Conservation (phyloP, 768 basidiomycete species). For the Auricularia sp. region DNA sequence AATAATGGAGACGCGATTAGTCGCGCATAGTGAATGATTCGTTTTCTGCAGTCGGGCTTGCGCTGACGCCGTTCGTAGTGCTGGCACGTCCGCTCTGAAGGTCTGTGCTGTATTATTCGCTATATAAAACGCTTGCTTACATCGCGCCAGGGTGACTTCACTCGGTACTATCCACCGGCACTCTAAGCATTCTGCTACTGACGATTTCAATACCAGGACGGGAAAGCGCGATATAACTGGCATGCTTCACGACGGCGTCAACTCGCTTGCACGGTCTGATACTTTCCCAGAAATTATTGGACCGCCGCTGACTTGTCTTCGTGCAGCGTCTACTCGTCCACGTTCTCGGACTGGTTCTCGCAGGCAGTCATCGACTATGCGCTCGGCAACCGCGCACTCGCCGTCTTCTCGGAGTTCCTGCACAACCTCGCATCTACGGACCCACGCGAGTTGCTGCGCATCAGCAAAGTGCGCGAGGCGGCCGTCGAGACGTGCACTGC, state of each 20-base stretch:
- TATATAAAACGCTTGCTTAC: background rate
- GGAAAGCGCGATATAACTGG: conserved; percentile 92
- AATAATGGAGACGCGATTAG: conserved; percentile 97
- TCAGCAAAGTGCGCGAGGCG: conserved; percentile 83
- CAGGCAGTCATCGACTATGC: conserved; percentile 93
- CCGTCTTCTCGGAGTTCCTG: conserved; percentile 91
- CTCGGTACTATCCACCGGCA: conserved; percentile 39
- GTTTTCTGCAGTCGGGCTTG: background rate
- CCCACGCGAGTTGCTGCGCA: conserved; percentile 75
- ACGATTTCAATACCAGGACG: conserved; percentile 34
- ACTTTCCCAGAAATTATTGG: conserved; percentile 8
- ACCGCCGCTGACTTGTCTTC: background rate
- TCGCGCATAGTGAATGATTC: conserved; percentile 58
- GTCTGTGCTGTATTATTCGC: conserved; percentile 29
- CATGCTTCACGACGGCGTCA: conserved; percentile 90
- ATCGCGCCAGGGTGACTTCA: conserved; percentile 64
- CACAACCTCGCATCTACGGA: conserved; percentile 84
- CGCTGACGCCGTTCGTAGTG: conserved; percentile 35
- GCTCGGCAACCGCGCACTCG: conserved; percentile 74
- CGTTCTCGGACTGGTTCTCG: conserved; percentile 91
- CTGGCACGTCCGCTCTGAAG: conserved; percentile 94
- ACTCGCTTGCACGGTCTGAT: conserved; percentile 69
- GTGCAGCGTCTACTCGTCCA: conserved; percentile 74
- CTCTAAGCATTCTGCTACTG: conserved; percentile 17
- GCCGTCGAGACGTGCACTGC: conserved; percentile 86